Conservation (phyloP, 2,329 filamentous ascomycete genomes). For the Aspergillus candidus region DNA sequence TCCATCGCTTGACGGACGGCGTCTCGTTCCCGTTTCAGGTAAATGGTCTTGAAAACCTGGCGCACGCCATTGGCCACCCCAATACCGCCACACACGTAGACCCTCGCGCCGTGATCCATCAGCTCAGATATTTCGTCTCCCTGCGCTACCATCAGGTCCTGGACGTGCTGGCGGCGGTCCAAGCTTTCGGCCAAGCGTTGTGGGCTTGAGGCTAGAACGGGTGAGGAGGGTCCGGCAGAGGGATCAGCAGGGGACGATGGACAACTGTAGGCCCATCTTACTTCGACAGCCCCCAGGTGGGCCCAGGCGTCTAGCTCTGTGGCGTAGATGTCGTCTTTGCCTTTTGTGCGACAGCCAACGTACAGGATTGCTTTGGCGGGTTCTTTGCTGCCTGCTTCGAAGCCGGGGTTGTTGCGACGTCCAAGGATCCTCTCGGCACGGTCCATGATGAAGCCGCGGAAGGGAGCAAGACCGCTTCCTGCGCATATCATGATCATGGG, state of each 20-base stretch:
- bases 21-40: conserved; percentile 20
- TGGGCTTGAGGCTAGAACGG: no score
- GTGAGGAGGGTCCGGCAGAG: no score
- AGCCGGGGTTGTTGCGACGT: conserved; percentile 15
- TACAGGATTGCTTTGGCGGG: conserved; percentile 32
- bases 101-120: conserved; percentile 47
- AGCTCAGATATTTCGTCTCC: conserved; percentile 40
- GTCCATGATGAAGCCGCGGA: conserved; percentile 59
- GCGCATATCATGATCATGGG: conserved; percentile 38
- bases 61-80: conserved; percentile 47
- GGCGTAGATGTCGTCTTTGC: conserved; percentile 32
- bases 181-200: conserved; percentile 30
- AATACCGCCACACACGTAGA: conserved; percentile 61
- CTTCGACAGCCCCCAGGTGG: conserved; percentile 52
- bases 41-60: conserved; percentile 33
- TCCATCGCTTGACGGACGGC: conserved; percentile 32
- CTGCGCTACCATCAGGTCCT: conserved; percentile 48
- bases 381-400: conserved; percentile 8
- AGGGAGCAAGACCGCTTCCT: conserved; percentile 54
- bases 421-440: conserved; percentile 41
- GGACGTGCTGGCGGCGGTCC: conserved; percentile 48
- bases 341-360: conserved; percentile 31
- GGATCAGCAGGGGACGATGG: conserved; percentile 14
- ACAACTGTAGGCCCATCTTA: conserved; percentile 57
- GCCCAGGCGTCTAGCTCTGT: conserved; percentile 51